A percentile compares a stretch with the other conserved stretches of the same genome.
Evolutionary conservation across 768 basidiomycete genomes (phyloP).

Genomic region (Favolaschia claudopus): DNA sequence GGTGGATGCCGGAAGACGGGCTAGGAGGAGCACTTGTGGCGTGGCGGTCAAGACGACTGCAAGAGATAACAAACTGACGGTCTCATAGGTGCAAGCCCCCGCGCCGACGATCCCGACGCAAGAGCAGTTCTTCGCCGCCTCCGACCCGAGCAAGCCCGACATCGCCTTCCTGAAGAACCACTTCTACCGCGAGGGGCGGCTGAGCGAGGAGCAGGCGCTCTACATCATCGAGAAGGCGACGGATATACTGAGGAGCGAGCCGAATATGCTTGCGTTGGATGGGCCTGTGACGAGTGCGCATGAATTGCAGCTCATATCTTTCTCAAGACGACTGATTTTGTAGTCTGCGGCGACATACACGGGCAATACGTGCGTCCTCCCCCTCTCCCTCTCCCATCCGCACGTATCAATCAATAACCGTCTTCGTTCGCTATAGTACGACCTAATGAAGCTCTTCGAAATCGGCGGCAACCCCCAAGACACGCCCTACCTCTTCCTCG

Average conservation of each 20-base stretch:
- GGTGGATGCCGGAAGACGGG: too few relatives aligned
- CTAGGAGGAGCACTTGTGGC: too few relatives aligned
- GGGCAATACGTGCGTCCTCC: conserved; percentile 97
- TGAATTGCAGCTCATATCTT: conserved; percentile 11
- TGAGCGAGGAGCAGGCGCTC: conserved; percentile 94
- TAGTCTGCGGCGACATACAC: conserved; percentile 97
- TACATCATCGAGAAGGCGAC: conserved; percentile 91
- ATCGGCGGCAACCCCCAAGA: conserved; percentile 94
- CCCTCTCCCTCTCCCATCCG: too few relatives aligned
- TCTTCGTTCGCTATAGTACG: conserved; percentile 61
- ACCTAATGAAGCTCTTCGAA: conserved; percentile 95
- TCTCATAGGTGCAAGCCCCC: conserved; percentile 90
- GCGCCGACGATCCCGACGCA: conserved; percentile 92
- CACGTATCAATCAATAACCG: too few relatives aligned
- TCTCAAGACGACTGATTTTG: neutral
- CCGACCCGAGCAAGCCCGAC: conserved; percentile 90
- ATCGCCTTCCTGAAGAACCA: conserved; percentile 98
- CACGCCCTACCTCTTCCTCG: conserved; percentile 90
- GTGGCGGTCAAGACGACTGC: too few relatives aligned
- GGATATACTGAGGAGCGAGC: conserved; percentile 81
- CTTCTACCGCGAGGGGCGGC: conserved; percentile 94
- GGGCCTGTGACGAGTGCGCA: conserved; percentile 94
- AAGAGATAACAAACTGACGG: too few relatives aligned
- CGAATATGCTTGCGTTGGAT: conserved; percentile 92
- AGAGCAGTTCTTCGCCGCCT: conserved; percentile 86